phyloP scores from a whole-genome alignment of 768 basidiomycete species.

The Phylloporus sp. region DNA sequence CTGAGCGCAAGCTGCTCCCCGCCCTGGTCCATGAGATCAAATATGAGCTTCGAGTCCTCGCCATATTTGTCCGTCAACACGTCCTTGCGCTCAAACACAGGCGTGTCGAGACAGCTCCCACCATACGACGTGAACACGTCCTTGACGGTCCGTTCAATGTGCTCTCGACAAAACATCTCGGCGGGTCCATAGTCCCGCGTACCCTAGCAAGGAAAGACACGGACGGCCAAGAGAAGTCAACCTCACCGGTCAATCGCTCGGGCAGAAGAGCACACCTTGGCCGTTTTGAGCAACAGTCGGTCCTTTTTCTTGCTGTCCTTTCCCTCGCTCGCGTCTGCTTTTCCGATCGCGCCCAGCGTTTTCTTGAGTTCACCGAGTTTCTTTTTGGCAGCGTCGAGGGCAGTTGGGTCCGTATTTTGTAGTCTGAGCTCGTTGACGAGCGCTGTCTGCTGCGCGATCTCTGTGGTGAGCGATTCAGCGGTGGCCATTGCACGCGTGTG shows the following conservation, averaged over 20 bases:
- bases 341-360: slow-evolving; percentile 41
- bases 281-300: slow-evolving; percentile 81
- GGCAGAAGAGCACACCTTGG: slow-evolving; percentile 58
- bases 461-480: slow-evolving; percentile 43
- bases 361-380: slow-evolving; percentile 68
- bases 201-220: slow-evolving; percentile 50
- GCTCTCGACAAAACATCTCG: slow-evolving; percentile 89
- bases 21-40: slow-evolving; percentile 95
- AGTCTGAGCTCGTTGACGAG: slow-evolving; percentile 61
- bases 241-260: not conserved
- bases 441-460: slow-evolving; percentile 53
- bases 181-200: slow-evolving; percentile 92
- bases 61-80: slow-evolving; percentile 96
- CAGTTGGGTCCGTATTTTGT: slow-evolving; percentile 46
- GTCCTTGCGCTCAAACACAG: slow-evolving; percentile 97
- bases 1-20: slow-evolving; percentile 93
- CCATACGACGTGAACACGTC: slow-evolving; percentile 87
- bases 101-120: slow-evolving; percentile 91
- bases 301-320: slow-evolving; percentile 62
- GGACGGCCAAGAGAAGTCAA: not conserved
- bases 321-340: slow-evolving; percentile 28
- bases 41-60: slow-evolving; percentile 96
- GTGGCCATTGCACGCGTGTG: slow-evolving; percentile 36
- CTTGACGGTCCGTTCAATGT: slow-evolving; percentile 86
- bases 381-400: slow-evolving; percentile 62